phyloP scores from a whole-genome alignment of 306 rosid genomes.

The Cajanus cajan region DNA sequence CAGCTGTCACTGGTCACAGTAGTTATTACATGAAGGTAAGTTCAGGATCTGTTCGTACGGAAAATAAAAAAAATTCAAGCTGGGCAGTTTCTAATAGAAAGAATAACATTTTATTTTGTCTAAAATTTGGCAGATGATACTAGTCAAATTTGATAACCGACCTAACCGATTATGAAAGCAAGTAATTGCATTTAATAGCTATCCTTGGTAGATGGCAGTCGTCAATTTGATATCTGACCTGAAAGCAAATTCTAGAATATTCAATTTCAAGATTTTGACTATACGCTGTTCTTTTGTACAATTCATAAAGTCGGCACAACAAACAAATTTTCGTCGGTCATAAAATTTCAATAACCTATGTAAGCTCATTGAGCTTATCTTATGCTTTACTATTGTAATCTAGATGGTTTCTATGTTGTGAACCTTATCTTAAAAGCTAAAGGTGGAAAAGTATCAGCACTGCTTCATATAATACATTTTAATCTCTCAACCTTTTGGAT shows the following conservation, averaged over 20 bases:
- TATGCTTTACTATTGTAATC: neutral
- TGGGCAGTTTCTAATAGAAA: neutral
- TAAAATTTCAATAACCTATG: slow-evolving; percentile 19
- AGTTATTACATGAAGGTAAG: neutral
- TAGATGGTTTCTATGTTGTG: slow-evolving; percentile 14
- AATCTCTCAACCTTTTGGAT: slow-evolving; percentile 68
- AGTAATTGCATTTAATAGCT: neutral
- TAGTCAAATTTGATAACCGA: neutral
- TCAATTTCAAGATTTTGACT: slow-evolving; percentile 10
- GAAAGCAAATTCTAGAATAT: neutral
- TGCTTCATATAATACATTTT: slow-evolving; percentile 32
- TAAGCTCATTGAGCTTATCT: slow-evolving; percentile 27
- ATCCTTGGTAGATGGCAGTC: neutral
- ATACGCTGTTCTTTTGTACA: slow-evolving; percentile 29
- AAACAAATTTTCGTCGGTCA: slow-evolving; percentile 10
- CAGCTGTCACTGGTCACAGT: neutral
- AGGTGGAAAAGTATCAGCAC: slow-evolving; percentile 9
- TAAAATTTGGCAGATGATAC: neutral
- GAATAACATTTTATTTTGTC: neutral
- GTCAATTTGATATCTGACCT: neutral
- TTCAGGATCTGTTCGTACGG: neutral
- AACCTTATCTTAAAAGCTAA: slow-evolving; percentile 24
- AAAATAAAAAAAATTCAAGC: neutral
- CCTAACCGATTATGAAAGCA: neutral
- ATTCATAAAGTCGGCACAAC: slow-evolving; percentile 30